A percentile compares a stretch with the other conserved stretches of the same genome.
Evolutionary conservation across 352 stramenopile species (phyloP).

Genomic region (Globisporangium barbulae): DNA sequence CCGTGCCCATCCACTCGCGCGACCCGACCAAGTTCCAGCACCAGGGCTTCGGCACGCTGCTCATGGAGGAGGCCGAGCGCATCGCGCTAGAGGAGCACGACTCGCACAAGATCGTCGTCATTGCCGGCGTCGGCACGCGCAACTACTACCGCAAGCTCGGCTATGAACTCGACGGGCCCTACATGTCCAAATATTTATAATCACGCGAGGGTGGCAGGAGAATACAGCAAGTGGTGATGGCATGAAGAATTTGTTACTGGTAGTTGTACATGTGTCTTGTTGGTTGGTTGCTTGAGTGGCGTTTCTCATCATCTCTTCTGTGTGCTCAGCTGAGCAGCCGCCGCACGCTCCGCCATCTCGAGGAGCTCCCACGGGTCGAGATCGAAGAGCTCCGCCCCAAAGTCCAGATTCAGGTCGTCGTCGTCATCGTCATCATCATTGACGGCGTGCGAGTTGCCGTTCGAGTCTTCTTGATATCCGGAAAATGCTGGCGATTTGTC

Average conservation of each 20-base stretch:
- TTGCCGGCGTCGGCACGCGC: conserved; percentile 94
- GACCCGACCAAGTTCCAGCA: conserved; percentile 97
- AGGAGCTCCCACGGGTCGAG: conserved; percentile 15
- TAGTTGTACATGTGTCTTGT: conserved; percentile 6
- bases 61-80: conserved; percentile 97
- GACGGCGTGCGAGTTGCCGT: background rate
- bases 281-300: background rate
- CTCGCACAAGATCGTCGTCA: conserved; percentile 96
- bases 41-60: conserved; percentile 93
- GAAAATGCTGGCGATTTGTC: too few relatives aligned
- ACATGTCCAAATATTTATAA: conserved; percentile 94
- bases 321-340: conserved; percentile 1
- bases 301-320: background rate
- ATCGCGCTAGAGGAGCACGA: conserved; percentile 94
- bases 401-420: conserved; percentile 8
- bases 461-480: background rate
- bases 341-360: conserved; percentile 11
- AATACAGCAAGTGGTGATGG: background rate
- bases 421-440: conserved; percentile 4
- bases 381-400: conserved; percentile 5
- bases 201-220: background rate
- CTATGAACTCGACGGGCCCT: conserved; percentile 95
- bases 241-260: background rate
- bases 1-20: conserved; percentile 91
- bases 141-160: conserved; percentile 98